phyloP scores from a whole-genome alignment of 2,329 filamentous ascomycete species.

The Madurella mycetomatis region DNA sequence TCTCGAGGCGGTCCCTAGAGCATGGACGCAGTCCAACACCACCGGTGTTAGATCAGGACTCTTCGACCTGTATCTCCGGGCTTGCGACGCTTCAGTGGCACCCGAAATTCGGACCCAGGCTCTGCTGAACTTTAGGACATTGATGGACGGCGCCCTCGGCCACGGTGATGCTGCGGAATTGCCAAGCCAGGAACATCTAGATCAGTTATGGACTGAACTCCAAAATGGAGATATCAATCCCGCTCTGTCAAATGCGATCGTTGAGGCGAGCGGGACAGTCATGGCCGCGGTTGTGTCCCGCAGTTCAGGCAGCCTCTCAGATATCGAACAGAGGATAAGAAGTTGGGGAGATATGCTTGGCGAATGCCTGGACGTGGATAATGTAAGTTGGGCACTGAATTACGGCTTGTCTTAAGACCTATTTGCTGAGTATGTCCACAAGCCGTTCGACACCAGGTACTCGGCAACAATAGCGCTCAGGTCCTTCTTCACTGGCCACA shows the following conservation, averaged over 20 bases:
- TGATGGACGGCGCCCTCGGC: conserved; percentile 40
- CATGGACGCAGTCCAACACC: conserved; percentile 24
- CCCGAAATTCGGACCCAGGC: conserved; percentile 46
- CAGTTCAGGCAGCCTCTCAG: background rate
- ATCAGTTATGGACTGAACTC: conserved; percentile 37
- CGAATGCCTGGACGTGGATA: conserved; percentile 22
- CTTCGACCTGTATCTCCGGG: conserved; percentile 40
- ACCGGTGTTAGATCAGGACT: conserved; percentile 25
- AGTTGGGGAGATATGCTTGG: conserved; percentile 23
- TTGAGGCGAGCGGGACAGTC: conserved; percentile 45
- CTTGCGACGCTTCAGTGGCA: conserved; percentile 36
- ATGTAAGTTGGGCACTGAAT: conserved; percentile 13
- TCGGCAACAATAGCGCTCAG: conserved; percentile 54
- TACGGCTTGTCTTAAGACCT: background rate
- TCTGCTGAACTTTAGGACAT: conserved; percentile 43
- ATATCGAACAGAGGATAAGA: conserved; percentile 14
- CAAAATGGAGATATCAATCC: conserved; percentile 38
- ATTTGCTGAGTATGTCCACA: background rate
- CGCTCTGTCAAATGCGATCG: conserved; percentile 44
- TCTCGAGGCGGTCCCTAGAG: conserved; percentile 36
- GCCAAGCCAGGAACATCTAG: conserved; percentile 33
- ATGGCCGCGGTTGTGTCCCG: conserved; percentile 32
- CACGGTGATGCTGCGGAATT: conserved; percentile 28
- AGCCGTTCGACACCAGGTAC: conserved; percentile 63
- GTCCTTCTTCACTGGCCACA: conserved; percentile 41